Percentiles rank a stretch among this genome's conserved stretches.
These are phyloP conservation scores for Cystobasidiopsis lactophilus DNA, from an alignment of 768 basidiomycete genomes.

Conservation along the genomic window DNA sequence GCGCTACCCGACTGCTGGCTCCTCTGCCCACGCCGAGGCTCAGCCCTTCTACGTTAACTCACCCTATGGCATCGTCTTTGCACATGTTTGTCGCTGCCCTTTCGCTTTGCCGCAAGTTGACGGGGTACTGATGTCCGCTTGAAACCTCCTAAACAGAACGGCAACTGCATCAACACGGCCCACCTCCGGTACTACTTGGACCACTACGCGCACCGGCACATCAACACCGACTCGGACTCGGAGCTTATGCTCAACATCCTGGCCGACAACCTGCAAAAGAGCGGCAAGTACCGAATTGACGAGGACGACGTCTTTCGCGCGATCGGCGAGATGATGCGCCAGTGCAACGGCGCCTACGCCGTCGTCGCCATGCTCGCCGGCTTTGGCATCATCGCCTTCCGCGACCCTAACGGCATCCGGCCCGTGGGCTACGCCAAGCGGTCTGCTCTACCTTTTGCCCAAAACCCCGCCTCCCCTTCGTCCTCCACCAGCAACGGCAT, in stretches of 20 bases:
- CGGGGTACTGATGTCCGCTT: no score
- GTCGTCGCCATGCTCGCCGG: slow-evolving; percentile 98
- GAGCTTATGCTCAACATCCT: slow-evolving; percentile 93
- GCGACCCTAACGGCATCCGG: slow-evolving; percentile 92
- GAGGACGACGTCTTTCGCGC: slow-evolving; percentile 98
- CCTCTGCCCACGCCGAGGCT: slow-evolving; percentile 86
- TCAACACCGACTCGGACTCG: slow-evolving; percentile 96
- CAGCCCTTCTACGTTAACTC: slow-evolving; percentile 99
- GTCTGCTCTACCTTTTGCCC: background rate
- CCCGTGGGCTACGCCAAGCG: slow-evolving; percentile 71
- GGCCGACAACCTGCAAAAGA: slow-evolving; percentile 90
- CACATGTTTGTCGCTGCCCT: slow-evolving; percentile 45
- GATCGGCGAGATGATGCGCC: slow-evolving; percentile 64
- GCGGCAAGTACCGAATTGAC: slow-evolving; percentile 93
- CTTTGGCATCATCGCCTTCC: slow-evolving; percentile 91
- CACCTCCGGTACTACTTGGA: slow-evolving; percentile 82
- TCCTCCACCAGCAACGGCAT: slow-evolving; percentile 21
- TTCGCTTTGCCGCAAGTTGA: background rate
- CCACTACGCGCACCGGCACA: slow-evolving; percentile 85
- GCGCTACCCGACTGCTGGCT: slow-evolving; percentile 92
- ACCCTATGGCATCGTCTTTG: slow-evolving; percentile 97
- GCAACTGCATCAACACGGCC: slow-evolving; percentile 83
- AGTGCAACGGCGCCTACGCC: slow-evolving; percentile 81
- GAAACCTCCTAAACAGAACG: slow-evolving; percentile 44
- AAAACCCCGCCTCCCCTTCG: background rate